phyloP scores from a whole-genome alignment of 2,329 filamentous ascomycete genomes.

The Leptosphaerulina australis region DNA sequence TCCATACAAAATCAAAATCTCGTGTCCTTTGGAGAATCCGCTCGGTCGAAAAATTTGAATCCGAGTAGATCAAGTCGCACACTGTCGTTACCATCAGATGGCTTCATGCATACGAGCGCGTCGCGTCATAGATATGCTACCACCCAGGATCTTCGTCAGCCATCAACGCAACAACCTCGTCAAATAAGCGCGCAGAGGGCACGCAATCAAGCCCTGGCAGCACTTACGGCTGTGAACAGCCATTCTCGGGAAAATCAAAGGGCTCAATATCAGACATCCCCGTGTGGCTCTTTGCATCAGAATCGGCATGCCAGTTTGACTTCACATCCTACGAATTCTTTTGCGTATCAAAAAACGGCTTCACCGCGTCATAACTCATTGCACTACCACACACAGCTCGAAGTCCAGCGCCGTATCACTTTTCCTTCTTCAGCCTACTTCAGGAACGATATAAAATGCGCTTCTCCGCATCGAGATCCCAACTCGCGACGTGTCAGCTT shows the following conservation, averaged over 20 bases:
- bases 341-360: background rate
- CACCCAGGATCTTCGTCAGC: constrained; percentile 10
- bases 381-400: constrained; percentile 1
- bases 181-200: constrained; percentile 11
- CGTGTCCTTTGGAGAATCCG: constrained; percentile 14
- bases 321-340: constrained; percentile 5
- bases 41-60: constrained; percentile 8
- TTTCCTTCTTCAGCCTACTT: constrained; percentile 1
- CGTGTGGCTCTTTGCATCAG: background rate
- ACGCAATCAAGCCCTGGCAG: constrained; percentile 17
- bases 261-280: background rate
- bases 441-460: background rate
- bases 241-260: background rate
- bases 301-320: constrained; percentile 14
- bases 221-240: constrained; percentile 11
- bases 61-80: constrained; percentile 7
- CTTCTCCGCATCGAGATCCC: background rate
- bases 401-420: constrained; percentile 4
- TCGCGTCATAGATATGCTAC: constrained; percentile 6
- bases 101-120: background rate
- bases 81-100: constrained; percentile 1
- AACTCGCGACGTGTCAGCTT: constrained; percentile 7
- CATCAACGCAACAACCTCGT: background rate
- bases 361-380: constrained; percentile 4
- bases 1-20: constrained; percentile 14